Evolutionary conservation across 192 early-diverging fungal genomes (phyloP), one percentile per base, ranked within the genome.

Genomic region (Coemansia sp.): DNA sequence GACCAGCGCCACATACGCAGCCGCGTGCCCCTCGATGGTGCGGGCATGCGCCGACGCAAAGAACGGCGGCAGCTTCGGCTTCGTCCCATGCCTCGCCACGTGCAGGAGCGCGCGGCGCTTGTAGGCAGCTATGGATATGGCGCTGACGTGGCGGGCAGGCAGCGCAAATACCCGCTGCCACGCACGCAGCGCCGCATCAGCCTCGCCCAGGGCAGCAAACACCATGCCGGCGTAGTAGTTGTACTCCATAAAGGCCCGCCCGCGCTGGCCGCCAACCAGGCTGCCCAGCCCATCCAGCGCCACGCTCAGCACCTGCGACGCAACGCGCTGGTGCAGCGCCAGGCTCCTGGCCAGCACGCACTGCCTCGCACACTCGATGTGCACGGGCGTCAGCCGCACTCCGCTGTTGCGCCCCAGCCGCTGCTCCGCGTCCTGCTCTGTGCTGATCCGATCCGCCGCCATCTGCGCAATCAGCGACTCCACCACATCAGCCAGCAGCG

Each of bases 171-270:
- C 67, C 39, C 72, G 60, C 61, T 59, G 25, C 79, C 73, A 82
- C 70, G 72, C 58, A 5, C 33, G 55, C 62, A 60, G 34, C 13
- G 79, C 79, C 48, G 41, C 45, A 13, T 58, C 68, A 33, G 42
- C 18, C 11, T 43, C 62, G 2, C 66, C 70, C 18, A 68, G 34
- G 6, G 66, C 65, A 9, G 61, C 64, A n/a, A 47, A 65, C n/a
- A 82, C 74, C 79, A 82, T 82, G 36, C 79, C 74, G 12, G 64
- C 74, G 37, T 82, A 76, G 41, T 61, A 25, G 57, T 59, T 48
- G 58, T 66, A 82, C 68, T 73, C 62, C 66, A 82, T 62, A 28
- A 73, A 66, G 41, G 70, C 41, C 42, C 59, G 52, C 25, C 55
- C 61, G 18, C 70, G 66, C 14, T 18, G 26, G 10, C 9, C n/a